phyloP scores from a whole-genome alignment of 2,329 filamentous ascomycete genomes.

The Zopfia rhizophila region DNA sequence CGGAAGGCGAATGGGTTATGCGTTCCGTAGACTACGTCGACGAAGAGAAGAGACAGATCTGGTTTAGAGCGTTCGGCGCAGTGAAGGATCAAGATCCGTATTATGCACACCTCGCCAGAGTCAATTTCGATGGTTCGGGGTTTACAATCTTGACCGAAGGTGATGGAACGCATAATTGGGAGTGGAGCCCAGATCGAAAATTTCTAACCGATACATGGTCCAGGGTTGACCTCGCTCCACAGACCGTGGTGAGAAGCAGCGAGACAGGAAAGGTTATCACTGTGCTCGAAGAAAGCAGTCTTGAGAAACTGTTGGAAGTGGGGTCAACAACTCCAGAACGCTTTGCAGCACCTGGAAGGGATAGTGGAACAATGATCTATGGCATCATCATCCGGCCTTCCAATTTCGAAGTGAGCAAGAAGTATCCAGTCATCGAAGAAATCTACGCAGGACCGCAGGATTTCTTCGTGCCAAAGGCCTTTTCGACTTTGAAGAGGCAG shows the following conservation, averaged over 20 bases:
- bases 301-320: conserved; percentile 19
- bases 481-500: conserved; percentile 19
- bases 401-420: conserved; percentile 34
- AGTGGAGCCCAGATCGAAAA: conserved; percentile 25
- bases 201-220: conserved; percentile 37
- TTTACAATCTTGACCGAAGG: conserved; percentile 37
- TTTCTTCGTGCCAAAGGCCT: conserved; percentile 36
- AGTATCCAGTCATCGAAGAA: conserved; percentile 39
- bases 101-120: conserved; percentile 36
- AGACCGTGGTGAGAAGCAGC: conserved; percentile 31
- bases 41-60: conserved; percentile 31
- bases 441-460: conserved; percentile 41
- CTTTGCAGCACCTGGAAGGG: conserved; percentile 34
- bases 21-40: conserved; percentile 36
- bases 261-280: conserved; percentile 30
- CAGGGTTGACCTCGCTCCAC: conserved; percentile 34
- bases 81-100: conserved; percentile 36
- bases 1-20: conserved; percentile 50
- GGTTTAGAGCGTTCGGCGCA: conserved; percentile 33
- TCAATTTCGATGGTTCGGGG: conserved; percentile 38
- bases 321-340: conserved; percentile 36
- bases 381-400: conserved; percentile 37
- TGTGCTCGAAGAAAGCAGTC: conserved; percentile 26
- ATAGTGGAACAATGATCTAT: conserved; percentile 35
- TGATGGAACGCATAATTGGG: conserved; percentile 34